Percentiles rank a stretch among this genome's conserved stretches.
These are phyloP conservation scores for Starmera caribaea DNA, from an alignment of 805 yeast genomes.

Conservation along the genomic window DNA sequence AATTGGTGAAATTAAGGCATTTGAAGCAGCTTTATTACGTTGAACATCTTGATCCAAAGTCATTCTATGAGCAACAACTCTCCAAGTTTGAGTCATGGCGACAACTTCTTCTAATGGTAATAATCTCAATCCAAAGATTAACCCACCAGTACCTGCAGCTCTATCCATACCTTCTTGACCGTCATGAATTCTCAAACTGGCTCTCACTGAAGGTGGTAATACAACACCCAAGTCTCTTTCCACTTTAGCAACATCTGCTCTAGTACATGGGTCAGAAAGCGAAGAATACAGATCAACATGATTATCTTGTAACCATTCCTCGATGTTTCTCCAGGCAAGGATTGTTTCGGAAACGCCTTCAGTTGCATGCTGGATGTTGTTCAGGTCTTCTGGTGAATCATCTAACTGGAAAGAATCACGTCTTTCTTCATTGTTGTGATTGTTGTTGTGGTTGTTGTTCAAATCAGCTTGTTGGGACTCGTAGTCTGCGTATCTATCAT, in stretches of 20 bases:
- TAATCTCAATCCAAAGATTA: constrained; percentile 71
- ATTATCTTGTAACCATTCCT: constrained; percentile 69
- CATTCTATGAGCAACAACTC: constrained; percentile 48
- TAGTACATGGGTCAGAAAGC: constrained; percentile 69
- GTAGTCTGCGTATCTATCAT: constrained; percentile 63
- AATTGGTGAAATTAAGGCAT: constrained; percentile 16
- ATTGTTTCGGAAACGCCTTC: constrained; percentile 70
- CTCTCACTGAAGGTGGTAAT: constrained; percentile 76
- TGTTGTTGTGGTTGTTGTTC: constrained; percentile 15
- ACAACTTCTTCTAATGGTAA: constrained; percentile 75
- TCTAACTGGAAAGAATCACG: constrained; percentile 11
- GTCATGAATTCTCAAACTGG: constrained; percentile 74
- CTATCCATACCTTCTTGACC: constrained; percentile 81
- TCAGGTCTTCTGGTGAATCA: constrained; percentile 17
- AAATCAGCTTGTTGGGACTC: constrained; percentile 33
- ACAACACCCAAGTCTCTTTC: constrained; percentile 70
- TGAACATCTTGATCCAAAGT: constrained; percentile 17
- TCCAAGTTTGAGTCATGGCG: constrained; percentile 80
- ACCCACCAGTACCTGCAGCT: constrained; percentile 58
- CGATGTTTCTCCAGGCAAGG: constrained; percentile 84
- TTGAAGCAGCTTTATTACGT: constrained; percentile 11
- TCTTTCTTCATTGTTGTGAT: constrained; percentile 1
- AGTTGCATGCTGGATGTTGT: constrained; percentile 22
- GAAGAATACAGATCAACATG: constrained; percentile 78
- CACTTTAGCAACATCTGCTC: constrained; percentile 68